Percentiles rank a stretch among this genome's conserved stretches.
Evolutionary conservation across 2,329 filamentous ascomycete species (phyloP).

Genomic region (Colletotrichum karsti): DNA sequence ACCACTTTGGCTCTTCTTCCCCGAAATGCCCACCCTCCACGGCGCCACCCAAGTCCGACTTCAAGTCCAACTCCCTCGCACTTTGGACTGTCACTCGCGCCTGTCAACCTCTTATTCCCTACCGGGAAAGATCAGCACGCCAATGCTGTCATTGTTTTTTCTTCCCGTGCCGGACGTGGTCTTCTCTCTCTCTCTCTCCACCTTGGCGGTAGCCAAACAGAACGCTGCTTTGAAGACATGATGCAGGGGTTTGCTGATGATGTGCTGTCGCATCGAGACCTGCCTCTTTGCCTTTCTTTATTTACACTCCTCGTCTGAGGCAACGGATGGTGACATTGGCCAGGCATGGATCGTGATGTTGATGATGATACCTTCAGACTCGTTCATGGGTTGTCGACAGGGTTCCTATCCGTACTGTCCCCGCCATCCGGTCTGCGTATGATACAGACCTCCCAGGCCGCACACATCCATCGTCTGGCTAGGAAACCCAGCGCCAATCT

Average conservation of each 20-base stretch:
- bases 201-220: neutral
- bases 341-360: neutral
- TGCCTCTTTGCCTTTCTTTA: neutral
- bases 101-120: slow-evolving; percentile 6
- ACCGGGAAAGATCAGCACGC: slow-evolving; percentile 9
- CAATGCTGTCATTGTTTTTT: slow-evolving; percentile 21
- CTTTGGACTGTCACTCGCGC: neutral
- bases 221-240: neutral
- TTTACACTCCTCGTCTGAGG: neutral
- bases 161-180: neutral
- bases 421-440: neutral
- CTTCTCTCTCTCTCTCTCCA: slow-evolving; percentile 8
- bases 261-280: neutral
- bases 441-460: neutral
- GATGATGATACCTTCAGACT: neutral
- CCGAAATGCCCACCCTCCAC: neutral
- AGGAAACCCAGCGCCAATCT: slow-evolving; percentile 12
- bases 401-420: neutral
- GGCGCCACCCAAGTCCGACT: neutral
- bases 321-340: neutral
- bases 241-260: neutral
- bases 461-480: neutral
- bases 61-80: neutral
- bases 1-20: slow-evolving; percentile 1
- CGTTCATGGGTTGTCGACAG: neutral